Conservation (phyloP, 345 rosid genomes). For the Noccaea bulbosa region DNA sequence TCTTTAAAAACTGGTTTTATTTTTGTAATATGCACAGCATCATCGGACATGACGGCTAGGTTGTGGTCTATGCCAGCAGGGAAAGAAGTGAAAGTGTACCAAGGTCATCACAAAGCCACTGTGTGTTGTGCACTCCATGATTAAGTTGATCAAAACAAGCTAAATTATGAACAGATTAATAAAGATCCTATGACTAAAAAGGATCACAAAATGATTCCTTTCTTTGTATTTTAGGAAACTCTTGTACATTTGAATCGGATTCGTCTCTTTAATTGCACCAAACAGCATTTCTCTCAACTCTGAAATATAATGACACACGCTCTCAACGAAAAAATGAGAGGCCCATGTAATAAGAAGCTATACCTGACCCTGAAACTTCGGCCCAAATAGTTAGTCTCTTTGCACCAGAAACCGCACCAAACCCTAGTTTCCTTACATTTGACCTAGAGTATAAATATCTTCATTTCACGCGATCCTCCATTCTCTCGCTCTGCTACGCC, state of each 20-base stretch:
- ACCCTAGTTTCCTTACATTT: constrained; percentile 33
- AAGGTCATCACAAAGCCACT: constrained; percentile 92
- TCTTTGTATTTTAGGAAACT: constrained; percentile 19
- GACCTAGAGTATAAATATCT: constrained; percentile 24
- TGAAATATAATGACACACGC: neutral
- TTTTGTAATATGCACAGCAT: constrained; percentile 53
- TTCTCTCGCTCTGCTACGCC: constrained; percentile 30
- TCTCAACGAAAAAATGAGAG: neutral
- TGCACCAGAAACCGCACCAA: constrained; percentile 14
- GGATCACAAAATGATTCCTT: neutral
- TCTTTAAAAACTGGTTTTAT: constrained; percentile 26
- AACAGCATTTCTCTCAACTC: neutral
- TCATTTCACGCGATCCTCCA: neutral
- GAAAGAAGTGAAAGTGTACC: constrained; percentile 69
- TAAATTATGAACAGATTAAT: constrained; percentile 8
- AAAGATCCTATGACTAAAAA: no score
- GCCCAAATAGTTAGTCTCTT: constrained; percentile 24
- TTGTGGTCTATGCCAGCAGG: constrained; percentile 80
- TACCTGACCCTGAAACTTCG: neutral
- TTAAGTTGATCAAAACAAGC: neutral
- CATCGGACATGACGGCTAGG: constrained; percentile 88
- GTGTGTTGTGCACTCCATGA: constrained; percentile 97
- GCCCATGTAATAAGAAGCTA: constrained; percentile 5
- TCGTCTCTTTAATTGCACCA: neutral
- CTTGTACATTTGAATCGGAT: constrained; percentile 30